A percentile compares a stretch with the other conserved stretches of the same genome.
phyloP scores from a whole-genome alignment of 495 filamentous ascomycete genomes.

The Penicillium cataractarum region DNA sequence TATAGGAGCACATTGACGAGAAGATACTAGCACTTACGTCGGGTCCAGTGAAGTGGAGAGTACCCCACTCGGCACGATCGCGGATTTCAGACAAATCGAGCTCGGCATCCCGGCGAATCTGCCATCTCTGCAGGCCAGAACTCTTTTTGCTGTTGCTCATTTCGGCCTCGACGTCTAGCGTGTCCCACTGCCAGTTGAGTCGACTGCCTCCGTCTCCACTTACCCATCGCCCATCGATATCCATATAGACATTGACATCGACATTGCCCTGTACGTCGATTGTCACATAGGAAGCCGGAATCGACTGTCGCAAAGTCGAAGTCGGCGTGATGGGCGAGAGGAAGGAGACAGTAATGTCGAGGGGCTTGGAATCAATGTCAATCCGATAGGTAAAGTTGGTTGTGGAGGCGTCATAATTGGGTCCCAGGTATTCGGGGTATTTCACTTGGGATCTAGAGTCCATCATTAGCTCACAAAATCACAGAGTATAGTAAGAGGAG shows the following conservation, averaged over 20 bases:
- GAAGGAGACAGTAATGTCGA: conserved; percentile 77
- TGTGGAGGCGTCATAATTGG: conserved; percentile 87
- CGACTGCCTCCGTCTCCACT: conserved; percentile 70
- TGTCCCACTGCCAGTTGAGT: conserved; percentile 68
- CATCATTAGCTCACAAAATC: not conserved
- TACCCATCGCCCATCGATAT: conserved; percentile 89
- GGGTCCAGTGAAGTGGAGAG: conserved; percentile 76
- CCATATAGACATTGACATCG: conserved; percentile 81
- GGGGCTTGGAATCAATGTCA: conserved; percentile 43
- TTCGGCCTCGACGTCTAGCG: conserved; percentile 37
- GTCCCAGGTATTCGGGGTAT: conserved; percentile 73
- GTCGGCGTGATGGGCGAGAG: conserved; percentile 91
- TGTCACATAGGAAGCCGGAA: conserved; percentile 85
- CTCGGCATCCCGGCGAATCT: conserved; percentile 65
- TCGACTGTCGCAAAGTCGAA: conserved; percentile 86
- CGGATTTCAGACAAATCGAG: conserved; percentile 71
- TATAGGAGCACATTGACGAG: conserved; percentile 20
- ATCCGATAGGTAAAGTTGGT: conserved; percentile 89
- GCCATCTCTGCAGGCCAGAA: conserved; percentile 59
- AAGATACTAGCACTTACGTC: conserved; percentile 41
- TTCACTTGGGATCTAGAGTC: conserved; percentile 61
- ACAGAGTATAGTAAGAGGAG: not conserved
- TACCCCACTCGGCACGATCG: conserved; percentile 90
- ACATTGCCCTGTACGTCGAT: conserved; percentile 72
- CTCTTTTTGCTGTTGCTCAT: conserved; percentile 24